Base-by-base conservation (phyloP, 176 grass and related monocot genomes). In the Elymus sibiricus region DNA sequence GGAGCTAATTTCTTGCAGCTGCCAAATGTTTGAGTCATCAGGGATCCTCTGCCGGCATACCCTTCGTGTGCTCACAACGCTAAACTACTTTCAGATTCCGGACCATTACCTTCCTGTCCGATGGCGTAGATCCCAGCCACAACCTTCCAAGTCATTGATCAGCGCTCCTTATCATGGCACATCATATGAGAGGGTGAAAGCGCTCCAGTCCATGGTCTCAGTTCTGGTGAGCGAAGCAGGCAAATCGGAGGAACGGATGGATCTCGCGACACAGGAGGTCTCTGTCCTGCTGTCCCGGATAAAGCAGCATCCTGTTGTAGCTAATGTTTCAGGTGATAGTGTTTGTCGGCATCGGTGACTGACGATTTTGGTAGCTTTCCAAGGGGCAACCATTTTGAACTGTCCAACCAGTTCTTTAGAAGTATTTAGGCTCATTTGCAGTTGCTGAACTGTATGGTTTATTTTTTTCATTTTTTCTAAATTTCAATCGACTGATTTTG, bases 1-100 rank as follows among this genome's bases (percentile, higher is more conserved):
- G 64, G 95, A 94, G 76, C 46, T 82, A 38, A 85, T 94, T 76
- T 94, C 92, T 83, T 97, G 92, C 77, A 92, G 90, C 82, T 94
- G 90, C 76, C 65, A 83, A 34, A 83, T 94, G 78, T 97, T 94
- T 25, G 88, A 97, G 64, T 97, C 70, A 31, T 83, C 72, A 24
- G 88, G 92, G 78, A 91, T 94, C 40, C 86, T 91, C 46, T 94
- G 92, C 11, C 78, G 86, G 81, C 95, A 97, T 60, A 38, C 86
- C 64, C 82, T 92, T n/a, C 40, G 70, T 25, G 84, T 94, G 34
- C 78, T 94, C 46, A 89, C 88, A 24, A 78, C 84, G 17, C 55
- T 77, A 2, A 94, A 92, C 60, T 92, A 86, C 77, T 91, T 89
- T 51, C 88, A 89, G 72, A 92, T 94, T 42, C 88, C 92, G 1